Evolutionary conservation across 805 yeast genomes (phyloP).

Genomic region (Wickerhamomyces mucosus): DNA sequence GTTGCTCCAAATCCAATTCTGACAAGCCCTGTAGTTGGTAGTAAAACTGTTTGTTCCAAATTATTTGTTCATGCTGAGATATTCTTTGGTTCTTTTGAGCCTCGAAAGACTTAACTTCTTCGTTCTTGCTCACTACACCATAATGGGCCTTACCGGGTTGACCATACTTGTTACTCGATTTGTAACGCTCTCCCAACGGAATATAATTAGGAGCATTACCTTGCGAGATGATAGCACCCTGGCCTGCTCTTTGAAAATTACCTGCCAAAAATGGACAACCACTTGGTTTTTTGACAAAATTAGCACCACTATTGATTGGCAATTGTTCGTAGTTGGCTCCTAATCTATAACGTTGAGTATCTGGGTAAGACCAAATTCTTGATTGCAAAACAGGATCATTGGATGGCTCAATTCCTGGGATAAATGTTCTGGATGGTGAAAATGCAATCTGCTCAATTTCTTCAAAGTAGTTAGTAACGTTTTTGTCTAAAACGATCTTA

Average conservation of each 20-base stretch:
- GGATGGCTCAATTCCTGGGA: neutral
- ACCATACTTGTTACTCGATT: neutral
- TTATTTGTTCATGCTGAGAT: slow-evolving; percentile 26
- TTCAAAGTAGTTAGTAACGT: slow-evolving; percentile 43
- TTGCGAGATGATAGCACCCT: slow-evolving; percentile 37
- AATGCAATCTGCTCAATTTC: slow-evolving; percentile 35
- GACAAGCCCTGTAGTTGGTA: slow-evolving; percentile 31
- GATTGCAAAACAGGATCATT: slow-evolving; percentile 33
- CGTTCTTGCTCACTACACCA: neutral
- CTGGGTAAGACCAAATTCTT: slow-evolving; percentile 8
- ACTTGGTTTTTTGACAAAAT: slow-evolving; percentile 16
- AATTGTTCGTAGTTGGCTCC: slow-evolving; percentile 60
- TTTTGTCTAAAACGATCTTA: slow-evolving; percentile 41
- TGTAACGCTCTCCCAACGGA: neutral
- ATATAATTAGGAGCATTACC: slow-evolving; percentile 44
- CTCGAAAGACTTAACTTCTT: slow-evolving; percentile 19
- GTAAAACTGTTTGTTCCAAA: slow-evolving; percentile 28
- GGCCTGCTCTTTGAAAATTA: slow-evolving; percentile 53
- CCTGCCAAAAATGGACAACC: slow-evolving; percentile 42
- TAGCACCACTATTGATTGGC: slow-evolving; percentile 46
- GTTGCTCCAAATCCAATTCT: slow-evolving; percentile 38
- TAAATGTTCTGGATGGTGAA: neutral
- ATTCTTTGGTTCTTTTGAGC: slow-evolving; percentile 21
- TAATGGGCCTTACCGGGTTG: neutral
- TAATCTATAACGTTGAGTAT: slow-evolving; percentile 35